Percentiles rank a stretch among this genome's conserved stretches.
phyloP scores from a whole-genome alignment of 1,284 basidiomycete genomes.

The Fistulinella cinereoalba region DNA sequence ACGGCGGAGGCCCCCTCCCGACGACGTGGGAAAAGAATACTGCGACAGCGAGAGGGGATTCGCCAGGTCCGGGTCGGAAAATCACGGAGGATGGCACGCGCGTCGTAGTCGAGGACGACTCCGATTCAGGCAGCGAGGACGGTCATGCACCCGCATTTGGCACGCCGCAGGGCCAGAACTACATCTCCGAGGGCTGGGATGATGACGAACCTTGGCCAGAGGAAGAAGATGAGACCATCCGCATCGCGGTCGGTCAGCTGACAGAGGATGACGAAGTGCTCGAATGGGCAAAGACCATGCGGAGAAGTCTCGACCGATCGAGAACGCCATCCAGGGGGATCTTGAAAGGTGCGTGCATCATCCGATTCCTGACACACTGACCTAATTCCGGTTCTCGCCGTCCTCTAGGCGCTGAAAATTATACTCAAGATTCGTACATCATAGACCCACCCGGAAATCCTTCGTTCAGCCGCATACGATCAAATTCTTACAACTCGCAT shows the following conservation, averaged over 20 bases:
- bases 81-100: constrained; percentile 69
- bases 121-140: constrained; percentile 56
- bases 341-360: constrained; percentile 71
- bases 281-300: constrained; percentile 71
- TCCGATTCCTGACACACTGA: neutral
- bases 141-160: constrained; percentile 31
- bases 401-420: constrained; percentile 65
- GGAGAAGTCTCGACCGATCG: constrained; percentile 62
- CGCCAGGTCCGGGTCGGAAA: constrained; percentile 44
- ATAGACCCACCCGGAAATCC: constrained; percentile 39
- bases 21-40: constrained; percentile 81
- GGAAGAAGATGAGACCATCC: constrained; percentile 76
- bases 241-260: constrained; percentile 36
- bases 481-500: constrained; percentile 77
- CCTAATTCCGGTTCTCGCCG: no score
- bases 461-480: constrained; percentile 56
- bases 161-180: constrained; percentile 32
- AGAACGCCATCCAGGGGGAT: constrained; percentile 79
- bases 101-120: constrained; percentile 69
- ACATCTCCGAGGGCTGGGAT: constrained; percentile 61
- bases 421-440: constrained; percentile 58
- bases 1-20: constrained; percentile 45
- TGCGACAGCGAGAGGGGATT: constrained; percentile 47
- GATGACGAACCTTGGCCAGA: constrained; percentile 66
- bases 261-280: constrained; percentile 58